These are phyloP conservation scores for Podila clonocystis DNA, from an alignment of 192 early-diverging fungal genomes.

Conservation along the genomic window DNA sequence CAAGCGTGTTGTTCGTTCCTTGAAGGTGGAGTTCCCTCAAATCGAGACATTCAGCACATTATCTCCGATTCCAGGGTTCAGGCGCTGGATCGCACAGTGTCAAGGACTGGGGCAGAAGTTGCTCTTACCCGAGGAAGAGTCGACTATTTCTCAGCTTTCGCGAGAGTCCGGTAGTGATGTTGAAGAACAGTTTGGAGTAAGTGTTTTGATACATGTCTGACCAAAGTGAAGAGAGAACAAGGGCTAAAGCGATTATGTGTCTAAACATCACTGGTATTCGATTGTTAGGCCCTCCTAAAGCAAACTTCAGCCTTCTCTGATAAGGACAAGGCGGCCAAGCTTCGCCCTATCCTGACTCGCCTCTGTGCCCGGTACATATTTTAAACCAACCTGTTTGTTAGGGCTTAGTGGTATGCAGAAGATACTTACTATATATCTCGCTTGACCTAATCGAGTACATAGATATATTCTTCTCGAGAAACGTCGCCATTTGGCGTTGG, in stretches of 20 bases:
- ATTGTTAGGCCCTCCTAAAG: constrained; percentile 21
- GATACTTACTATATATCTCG: background rate
- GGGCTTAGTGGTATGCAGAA: too few species aligned
- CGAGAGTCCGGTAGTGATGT: background rate
- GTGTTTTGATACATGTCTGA: background rate
- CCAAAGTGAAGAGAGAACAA: background rate
- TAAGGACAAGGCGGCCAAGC: constrained; percentile 10
- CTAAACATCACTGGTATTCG: too few species aligned
- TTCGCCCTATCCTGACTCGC: constrained; percentile 69
- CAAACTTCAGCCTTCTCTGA: constrained; percentile 21
- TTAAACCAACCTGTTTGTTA: background rate
- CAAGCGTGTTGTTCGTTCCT: constrained; percentile 86
- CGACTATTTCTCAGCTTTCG: background rate
- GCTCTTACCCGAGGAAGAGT: constrained; percentile 28
- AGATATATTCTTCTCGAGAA: constrained; percentile 78
- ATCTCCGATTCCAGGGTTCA: constrained; percentile 91
- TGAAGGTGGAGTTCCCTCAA: constrained; percentile 74
- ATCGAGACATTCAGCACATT: constrained; percentile 87
- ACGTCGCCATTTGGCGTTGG: constrained; percentile 70
- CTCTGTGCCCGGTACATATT: constrained; percentile 64
- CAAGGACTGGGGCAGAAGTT: constrained; percentile 32
- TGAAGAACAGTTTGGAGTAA: constrained; percentile 39
- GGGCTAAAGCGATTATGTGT: background rate
- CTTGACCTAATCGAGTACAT: background rate
- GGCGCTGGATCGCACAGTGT: constrained; percentile 68